Evolutionary conservation across 768 basidiomycete genomes (phyloP), one percentile per base, ranked within the genome.

Genomic region (Melanogaster broomeanus): DNA sequence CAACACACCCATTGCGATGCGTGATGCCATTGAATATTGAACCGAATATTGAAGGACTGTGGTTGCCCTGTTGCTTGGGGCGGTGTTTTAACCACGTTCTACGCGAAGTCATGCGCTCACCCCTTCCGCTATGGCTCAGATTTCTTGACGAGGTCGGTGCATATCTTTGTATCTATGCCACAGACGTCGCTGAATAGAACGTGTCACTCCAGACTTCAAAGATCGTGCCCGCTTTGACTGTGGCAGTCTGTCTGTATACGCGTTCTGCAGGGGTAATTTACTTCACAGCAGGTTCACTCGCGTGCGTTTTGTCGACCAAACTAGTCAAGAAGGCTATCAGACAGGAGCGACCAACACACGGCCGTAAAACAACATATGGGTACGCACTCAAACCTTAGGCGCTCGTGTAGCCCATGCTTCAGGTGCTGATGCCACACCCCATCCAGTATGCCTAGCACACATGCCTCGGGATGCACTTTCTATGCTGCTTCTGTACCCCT

Each of bases 361-460:
- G 62, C 39, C 68, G 70, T 39, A 88, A 85, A 63, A 71, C 72
- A 45, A 73, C 82, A 4, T 92, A 87, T 62, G 90, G 90, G 89
- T 90, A 61, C 43, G 81, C 39, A n/a, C 35, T 9, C 21, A 28
- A 39, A 15, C 6, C 7, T 11, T 27, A 31, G 11, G n/a, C n/a
- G n/a, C n/a, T n/a, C n/a, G n/a, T n/a, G n/a, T n/a, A n/a, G n/a
- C n/a, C 19, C 21, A 46, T 45, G 10, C 18, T n/a, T 3, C 27
- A 19, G 35, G n/a, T 33, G 33, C 34, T 22, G 22, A 27, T 34
- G 28, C 46, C 47, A 22, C 57, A 18, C 7, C 24, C 7, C 21
- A 13, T 51, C 42, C 62, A 90, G 90, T 12, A 91, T 92, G 90
- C 90, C 90, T 6, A 88, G 86, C 55, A 91, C 90, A 6, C 90